Evolutionary conservation across 2,329 filamentous ascomycete genomes (phyloP).

Genomic region (Ceratocystis albifundus): DNA sequence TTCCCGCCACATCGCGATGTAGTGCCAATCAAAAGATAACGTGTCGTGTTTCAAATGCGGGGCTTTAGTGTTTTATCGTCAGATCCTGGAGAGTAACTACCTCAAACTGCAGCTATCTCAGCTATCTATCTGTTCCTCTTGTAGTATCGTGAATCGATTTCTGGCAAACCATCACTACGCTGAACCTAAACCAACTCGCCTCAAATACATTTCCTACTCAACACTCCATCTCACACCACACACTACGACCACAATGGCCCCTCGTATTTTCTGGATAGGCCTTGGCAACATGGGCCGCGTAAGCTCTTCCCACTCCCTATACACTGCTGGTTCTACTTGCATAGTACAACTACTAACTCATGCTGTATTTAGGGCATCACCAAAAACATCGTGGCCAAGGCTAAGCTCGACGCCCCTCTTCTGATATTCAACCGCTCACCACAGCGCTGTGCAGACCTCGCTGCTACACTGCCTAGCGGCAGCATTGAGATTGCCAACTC

Average conservation of each 20-base stretch:
- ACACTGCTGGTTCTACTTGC: neutral
- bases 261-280: conserved; percentile 53
- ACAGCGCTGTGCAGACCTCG: conserved; percentile 52
- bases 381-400: conserved; percentile 73
- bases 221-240: neutral
- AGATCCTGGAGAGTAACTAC: neutral
- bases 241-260: conserved; percentile 30
- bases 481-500: conserved; percentile 54
- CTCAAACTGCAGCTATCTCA: neutral
- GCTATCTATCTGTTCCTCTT: neutral
- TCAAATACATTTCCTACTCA: neutral
- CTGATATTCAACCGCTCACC: conserved; percentile 71
- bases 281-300: conserved; percentile 81
- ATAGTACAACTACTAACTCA: conserved; percentile 2
- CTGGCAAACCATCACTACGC: neutral
- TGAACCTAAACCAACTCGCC: neutral
- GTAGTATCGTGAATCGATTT: neutral
- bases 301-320: conserved; percentile 29
- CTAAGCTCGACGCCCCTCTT: conserved; percentile 55
- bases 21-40: neutral
- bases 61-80: neutral
- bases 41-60: conserved; percentile 7
- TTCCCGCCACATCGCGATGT: conserved; percentile 1
- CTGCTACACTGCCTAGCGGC: conserved; percentile 45
- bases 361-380: conserved; percentile 55